Conservation (phyloP, 208 protist species). For the Acanthamoeba comandoni region DNA sequence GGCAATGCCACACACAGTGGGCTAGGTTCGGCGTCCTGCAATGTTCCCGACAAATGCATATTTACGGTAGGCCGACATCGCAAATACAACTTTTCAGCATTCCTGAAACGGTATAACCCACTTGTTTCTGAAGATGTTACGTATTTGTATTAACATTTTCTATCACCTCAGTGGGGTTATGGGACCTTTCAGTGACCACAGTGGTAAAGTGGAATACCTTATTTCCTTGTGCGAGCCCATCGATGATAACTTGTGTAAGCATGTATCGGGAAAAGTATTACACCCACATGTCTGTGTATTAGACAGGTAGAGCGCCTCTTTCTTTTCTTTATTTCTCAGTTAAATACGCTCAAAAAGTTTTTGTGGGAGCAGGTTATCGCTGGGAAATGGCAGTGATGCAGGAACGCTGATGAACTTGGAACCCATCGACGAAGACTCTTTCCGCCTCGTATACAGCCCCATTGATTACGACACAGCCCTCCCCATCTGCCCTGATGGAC, state of each 20-base stretch:
- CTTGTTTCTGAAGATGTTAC: background rate
- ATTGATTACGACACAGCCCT: background rate
- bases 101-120: background rate
- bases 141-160: background rate
- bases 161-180: background rate
- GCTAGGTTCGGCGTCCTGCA: conserved; percentile 19
- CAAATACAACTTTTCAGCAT: background rate
- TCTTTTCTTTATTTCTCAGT: too few species aligned
- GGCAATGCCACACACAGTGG: conserved; percentile 24
- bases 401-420: conserved; percentile 33
- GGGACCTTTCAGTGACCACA: background rate
- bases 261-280: conserved; percentile 16
- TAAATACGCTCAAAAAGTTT: background rate
- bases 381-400: conserved; percentile 55
- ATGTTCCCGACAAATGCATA: conserved; percentile 2
- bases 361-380: background rate
- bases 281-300: too few species aligned
- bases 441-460: conserved; percentile 20
- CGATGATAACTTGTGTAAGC: too few species aligned
- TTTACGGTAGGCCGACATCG: conserved; percentile 2
- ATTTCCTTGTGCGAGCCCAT: conserved; percentile 52
- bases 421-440: background rate
- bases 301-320: too few species aligned
- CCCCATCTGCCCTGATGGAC: background rate
- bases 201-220: background rate